Percentiles rank a stretch among this genome's conserved stretches.
phyloP scores from a whole-genome alignment of 768 basidiomycete species.

The Mycena venus region DNA sequence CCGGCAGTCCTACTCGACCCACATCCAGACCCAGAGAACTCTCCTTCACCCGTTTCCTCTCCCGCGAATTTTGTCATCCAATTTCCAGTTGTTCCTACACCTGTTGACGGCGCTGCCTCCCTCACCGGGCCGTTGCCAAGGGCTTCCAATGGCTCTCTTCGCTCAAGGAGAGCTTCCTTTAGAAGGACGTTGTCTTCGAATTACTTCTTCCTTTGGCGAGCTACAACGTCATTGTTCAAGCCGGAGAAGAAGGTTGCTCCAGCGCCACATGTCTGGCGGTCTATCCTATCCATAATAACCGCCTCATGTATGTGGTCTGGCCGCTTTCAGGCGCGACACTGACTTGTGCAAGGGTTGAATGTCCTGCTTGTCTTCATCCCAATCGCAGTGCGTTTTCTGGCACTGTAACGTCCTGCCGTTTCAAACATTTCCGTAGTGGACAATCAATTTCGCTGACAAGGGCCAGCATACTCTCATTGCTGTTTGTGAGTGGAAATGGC shows the following conservation, averaged over 20 bases:
- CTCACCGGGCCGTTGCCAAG: too few relatives aligned
- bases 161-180: conserved; percentile 14
- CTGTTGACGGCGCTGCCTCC: too few relatives aligned
- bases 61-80: too few relatives aligned
- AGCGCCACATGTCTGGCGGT: conserved; percentile 59
- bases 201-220: too few relatives aligned
- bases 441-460: conserved; percentile 69
- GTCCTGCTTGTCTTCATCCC: conserved; percentile 79
- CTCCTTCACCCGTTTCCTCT: too few relatives aligned
- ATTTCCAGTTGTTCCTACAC: too few relatives aligned
- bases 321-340: background rate
- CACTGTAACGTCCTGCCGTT: background rate
- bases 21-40: too few relatives aligned
- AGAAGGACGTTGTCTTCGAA: too few relatives aligned
- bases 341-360: conserved; percentile 68
- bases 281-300: conserved; percentile 66
- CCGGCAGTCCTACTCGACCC: too few relatives aligned
- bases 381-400: conserved; percentile 63
- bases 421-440: conserved; percentile 68
- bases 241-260: conserved; percentile 57
- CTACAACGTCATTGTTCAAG: conserved; percentile 46
- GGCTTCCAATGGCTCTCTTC: conserved; percentile 6
- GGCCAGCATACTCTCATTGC: conserved; percentile 75
- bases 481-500: conserved; percentile 67
- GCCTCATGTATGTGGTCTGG: conserved; percentile 69